Base-by-base conservation (phyloP, 257 asterid genomes). In the Solanum stenotomum region DNA sequence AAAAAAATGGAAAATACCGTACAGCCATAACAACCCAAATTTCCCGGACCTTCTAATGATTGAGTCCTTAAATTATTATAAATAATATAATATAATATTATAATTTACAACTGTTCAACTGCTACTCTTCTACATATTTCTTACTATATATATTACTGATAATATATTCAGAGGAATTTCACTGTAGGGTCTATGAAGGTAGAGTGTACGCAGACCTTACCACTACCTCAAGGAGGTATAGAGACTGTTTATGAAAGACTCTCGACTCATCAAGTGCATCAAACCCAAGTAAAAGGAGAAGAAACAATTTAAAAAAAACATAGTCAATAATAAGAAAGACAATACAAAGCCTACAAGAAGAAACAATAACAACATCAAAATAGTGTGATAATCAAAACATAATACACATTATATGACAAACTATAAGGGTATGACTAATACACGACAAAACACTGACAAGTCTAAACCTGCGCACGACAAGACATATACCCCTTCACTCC, bases 81-180 rank as follows among this genome's bases (percentile, higher is more conserved):
- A 44, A 44, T 46, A 12, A 46, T 46, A 46, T 68, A 37, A 67
- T 87, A 61, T 68, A 37, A 42, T 87, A 61, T 79, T 29, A 37
- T 63, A 86, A 13, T 10, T 86, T 86, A 86, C 87, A 79, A 79
- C 59, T 86, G 20, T 71, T 79, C 52, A 89, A 37, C 87, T 67
- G 65, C 76, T 35, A 87, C 42, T 88, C 84, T 78, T 42, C 84
- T n/a, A 25, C 8, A 44, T 42, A 8, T 79, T 15, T 34, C 68
- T 59, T 59, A 59, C 27, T 59, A 59, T 33, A 72, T 18, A 59
- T 33, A 33, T 18, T 16, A 4, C 13, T 10, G 16, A 74, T 74
- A 74, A 74, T 23, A 44, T 56, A 56, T 20, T 20, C 1, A 20
- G 12, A 0, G 4, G 4, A 56, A 56, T 56, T 8, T 56, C 5